These are phyloP conservation scores for Ceratocystis colombiana DNA, from an alignment of 2,329 filamentous ascomycete genomes.

Conservation along the genomic window DNA sequence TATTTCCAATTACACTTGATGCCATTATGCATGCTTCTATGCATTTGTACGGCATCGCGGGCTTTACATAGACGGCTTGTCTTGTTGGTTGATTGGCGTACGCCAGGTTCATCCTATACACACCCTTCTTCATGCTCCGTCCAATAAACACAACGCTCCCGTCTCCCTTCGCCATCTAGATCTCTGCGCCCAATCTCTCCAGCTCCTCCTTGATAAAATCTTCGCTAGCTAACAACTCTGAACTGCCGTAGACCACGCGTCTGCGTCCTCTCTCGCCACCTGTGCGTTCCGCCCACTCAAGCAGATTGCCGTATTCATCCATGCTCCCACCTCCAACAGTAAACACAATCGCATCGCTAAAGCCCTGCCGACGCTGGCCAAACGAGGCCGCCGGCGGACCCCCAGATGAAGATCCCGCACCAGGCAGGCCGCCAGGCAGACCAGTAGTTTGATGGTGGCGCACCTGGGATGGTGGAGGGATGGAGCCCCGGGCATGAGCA, in stretches of 20 bases:
- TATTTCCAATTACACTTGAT: too few species aligned
- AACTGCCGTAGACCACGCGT: slow-evolving; percentile 89
- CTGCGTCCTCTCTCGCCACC: slow-evolving; percentile 54
- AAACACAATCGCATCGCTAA: slow-evolving; percentile 86
- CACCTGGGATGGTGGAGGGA: slow-evolving; percentile 65
- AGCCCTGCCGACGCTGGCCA: slow-evolving; percentile 80
- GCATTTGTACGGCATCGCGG: too few species aligned
- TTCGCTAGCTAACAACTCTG: slow-evolving; percentile 62
- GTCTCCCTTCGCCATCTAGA: slow-evolving; percentile 27
- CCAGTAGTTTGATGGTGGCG: slow-evolving; percentile 38
- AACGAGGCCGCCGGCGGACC: slow-evolving; percentile 72
- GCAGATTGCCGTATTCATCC: slow-evolving; percentile 96
- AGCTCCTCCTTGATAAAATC: slow-evolving; percentile 57
- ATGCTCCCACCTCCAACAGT: slow-evolving; percentile 93
- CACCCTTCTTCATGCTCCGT: background rate
- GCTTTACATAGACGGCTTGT: too few species aligned
- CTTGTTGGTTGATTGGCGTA: too few species aligned
- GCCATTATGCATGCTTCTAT: too few species aligned
- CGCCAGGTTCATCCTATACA: background rate
- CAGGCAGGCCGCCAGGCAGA: slow-evolving; percentile 43
- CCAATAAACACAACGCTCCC: too few species aligned
- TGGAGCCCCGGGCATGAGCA: slow-evolving; percentile 82
- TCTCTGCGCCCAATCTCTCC: slow-evolving; percentile 52
- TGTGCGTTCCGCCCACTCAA: slow-evolving; percentile 85
- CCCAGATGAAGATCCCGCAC: slow-evolving; percentile 37